Percentiles rank a stretch among this genome's conserved stretches.
These are phyloP conservation scores for Polychytrium aggregatum DNA, from an alignment of 192 early-diverging fungal species.

Conservation along the genomic window DNA sequence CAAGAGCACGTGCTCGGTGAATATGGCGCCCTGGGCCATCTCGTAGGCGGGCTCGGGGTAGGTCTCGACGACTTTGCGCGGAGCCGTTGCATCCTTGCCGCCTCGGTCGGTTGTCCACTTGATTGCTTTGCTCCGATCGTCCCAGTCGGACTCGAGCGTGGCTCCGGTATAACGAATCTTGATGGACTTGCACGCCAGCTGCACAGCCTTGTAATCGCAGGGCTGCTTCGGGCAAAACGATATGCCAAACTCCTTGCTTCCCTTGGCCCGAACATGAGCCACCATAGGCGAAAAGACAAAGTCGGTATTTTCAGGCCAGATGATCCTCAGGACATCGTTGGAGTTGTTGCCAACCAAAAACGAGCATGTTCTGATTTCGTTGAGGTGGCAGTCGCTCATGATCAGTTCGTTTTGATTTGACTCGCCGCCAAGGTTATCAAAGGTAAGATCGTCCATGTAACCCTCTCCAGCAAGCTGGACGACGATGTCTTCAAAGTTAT, in stretches of 20 bases:
- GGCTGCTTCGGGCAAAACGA: slow-evolving; percentile 28
- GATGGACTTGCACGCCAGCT: slow-evolving; percentile 12
- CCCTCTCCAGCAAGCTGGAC: slow-evolving; percentile 41
- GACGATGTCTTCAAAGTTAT: slow-evolving; percentile 42
- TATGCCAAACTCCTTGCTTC: slow-evolving; percentile 25
- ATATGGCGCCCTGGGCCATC: slow-evolving; percentile 3
- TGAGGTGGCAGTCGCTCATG: slow-evolving; percentile 40
- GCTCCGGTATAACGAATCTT: slow-evolving; percentile 26
- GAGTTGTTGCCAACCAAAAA: slow-evolving; percentile 37
- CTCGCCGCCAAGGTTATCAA: slow-evolving; percentile 37
- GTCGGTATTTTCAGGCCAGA: slow-evolving; percentile 13
- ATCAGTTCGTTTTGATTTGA: slow-evolving; percentile 35
- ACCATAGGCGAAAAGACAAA: slow-evolving; percentile 29
- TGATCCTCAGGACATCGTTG: slow-evolving; percentile 19
- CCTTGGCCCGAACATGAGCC: slow-evolving; percentile 30
- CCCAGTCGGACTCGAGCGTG: slow-evolving; percentile 35
- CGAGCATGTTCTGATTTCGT: slow-evolving; percentile 12
- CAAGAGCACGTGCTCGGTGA: slow-evolving; percentile 16
- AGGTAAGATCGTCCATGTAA: slow-evolving; percentile 39
- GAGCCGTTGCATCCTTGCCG: slow-evolving; percentile 4
- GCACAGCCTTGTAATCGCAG: slow-evolving; percentile 10
- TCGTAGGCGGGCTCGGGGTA: slow-evolving; percentile 35
- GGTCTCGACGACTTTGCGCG: slow-evolving; percentile 31
- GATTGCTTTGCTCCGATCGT: slow-evolving; percentile 30
- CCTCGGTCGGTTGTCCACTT: slow-evolving; percentile 18